Conservation (phyloP, 148 eudicot genomes). For the Limonium bicolor region DNA sequence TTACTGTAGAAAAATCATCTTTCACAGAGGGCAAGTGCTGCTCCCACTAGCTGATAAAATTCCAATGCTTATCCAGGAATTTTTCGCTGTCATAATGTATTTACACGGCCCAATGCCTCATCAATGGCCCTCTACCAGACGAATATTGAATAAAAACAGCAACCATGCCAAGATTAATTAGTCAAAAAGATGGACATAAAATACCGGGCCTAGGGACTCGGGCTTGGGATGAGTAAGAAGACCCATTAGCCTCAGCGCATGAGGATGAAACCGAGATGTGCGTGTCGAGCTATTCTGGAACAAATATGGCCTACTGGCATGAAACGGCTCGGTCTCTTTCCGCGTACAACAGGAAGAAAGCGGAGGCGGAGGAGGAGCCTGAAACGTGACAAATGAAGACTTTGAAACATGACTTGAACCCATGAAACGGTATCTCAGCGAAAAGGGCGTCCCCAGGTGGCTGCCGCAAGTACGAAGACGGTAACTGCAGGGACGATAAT, state of each 20-base stretch:
- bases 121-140: not conserved
- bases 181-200: not conserved
- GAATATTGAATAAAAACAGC: not conserved
- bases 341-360: no score
- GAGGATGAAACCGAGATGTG: slow-evolving; percentile 7
- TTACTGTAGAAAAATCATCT: no score
- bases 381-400: not conserved
- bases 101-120: no score
- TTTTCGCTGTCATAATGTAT: no score
- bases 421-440: not conserved
- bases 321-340: not conserved
- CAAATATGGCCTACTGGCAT: not conserved
- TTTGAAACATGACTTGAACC: not conserved
- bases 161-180: not conserved
- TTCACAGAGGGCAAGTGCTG: not conserved
- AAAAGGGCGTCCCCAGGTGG: not conserved
- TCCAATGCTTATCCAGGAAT: no score
- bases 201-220: slow-evolving; percentile 20
- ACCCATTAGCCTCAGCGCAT: slow-evolving; percentile 7
- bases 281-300: not conserved
- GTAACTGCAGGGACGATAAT: slow-evolving; percentile 1
- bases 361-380: not conserved
- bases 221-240: slow-evolving; percentile 19
- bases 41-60: no score
- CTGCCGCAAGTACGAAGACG: not conserved